Evolutionary conservation across 2,329 filamentous ascomycete genomes (phyloP).

Genomic region (Ophiostoma montium): DNA sequence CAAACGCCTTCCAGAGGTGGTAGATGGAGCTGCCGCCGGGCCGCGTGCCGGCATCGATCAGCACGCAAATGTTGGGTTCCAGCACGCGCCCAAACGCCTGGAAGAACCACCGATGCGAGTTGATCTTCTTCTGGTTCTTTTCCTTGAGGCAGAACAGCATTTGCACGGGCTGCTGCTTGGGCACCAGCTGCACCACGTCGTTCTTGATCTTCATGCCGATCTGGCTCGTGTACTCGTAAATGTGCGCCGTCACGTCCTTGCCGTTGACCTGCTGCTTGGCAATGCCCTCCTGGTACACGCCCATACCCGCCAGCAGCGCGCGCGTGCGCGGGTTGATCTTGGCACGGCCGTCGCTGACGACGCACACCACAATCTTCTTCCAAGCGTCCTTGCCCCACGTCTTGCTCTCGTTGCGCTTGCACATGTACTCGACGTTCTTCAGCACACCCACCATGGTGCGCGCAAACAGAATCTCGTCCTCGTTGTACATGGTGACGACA

Average conservation of each 20-base stretch:
- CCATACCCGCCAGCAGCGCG: conserved; percentile 80
- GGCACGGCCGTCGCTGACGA: conserved; percentile 90
- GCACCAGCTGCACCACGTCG: conserved; percentile 69
- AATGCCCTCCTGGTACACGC: conserved; percentile 96
- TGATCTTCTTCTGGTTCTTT: conserved; percentile 99
- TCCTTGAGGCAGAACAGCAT: conserved; percentile 97
- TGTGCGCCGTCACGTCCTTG: conserved; percentile 92
- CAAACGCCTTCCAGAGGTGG: conserved; percentile 96
- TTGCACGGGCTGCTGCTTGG: conserved; percentile 81
- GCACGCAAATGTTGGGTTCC: conserved; percentile 90
- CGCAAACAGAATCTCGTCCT: conserved; percentile 91
- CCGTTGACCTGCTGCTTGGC: conserved; percentile 95
- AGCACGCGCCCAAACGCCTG: conserved; percentile 85
- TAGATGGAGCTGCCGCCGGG: conserved; percentile 93
- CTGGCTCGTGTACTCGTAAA: conserved; percentile 90
- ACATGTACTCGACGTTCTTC: conserved; percentile 99
- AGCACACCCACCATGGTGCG: conserved; percentile 94
- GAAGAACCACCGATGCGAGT: conserved; percentile 98
- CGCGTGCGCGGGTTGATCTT: conserved; percentile 92
- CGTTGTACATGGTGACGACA: conserved; percentile 97
- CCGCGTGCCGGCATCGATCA: conserved; percentile 90
- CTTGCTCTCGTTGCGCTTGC: conserved; percentile 80
- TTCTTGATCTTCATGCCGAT: conserved; percentile 83
- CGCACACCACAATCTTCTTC: conserved; percentile 99
- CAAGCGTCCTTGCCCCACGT: conserved; percentile 97